These are phyloP conservation scores for Crucibulum laeve DNA, from an alignment of 768 basidiomycete species.

Conservation along the genomic window DNA sequence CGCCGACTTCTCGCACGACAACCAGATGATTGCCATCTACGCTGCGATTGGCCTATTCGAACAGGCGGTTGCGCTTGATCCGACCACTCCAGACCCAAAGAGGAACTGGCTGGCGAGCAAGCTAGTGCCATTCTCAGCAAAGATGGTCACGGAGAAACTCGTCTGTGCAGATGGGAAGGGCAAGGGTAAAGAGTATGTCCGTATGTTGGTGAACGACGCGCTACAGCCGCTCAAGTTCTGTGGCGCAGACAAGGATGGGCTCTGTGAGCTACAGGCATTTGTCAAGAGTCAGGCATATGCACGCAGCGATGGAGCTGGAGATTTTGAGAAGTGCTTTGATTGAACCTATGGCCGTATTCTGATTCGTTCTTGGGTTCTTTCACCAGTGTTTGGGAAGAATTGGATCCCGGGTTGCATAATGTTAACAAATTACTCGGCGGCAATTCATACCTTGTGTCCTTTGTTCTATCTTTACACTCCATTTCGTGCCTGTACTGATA, in stretches of 20 bases:
- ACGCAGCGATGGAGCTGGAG: constrained; percentile 61
- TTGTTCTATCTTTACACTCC: too few species aligned
- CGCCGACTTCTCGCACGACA: constrained; percentile 85
- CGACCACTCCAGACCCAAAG: constrained; percentile 21
- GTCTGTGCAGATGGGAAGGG: constrained; percentile 27
- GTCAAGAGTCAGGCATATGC: constrained; percentile 71
- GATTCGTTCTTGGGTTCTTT: too few species aligned
- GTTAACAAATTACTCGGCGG: too few species aligned
- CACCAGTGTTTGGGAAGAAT: too few species aligned
- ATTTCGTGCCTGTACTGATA: too few species aligned
- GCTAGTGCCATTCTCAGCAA: constrained; percentile 71
- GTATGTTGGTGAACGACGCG: constrained; percentile 76
- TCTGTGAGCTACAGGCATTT: constrained; percentile 65
- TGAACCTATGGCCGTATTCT: too few species aligned
- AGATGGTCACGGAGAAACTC: constrained; percentile 74
- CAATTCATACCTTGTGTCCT: too few species aligned
- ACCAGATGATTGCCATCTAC: constrained; percentile 78
- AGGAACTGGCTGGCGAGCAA: constrained; percentile 51
- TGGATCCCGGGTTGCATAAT: too few species aligned
- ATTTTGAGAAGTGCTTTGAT: constrained; percentile 61
- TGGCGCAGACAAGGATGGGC: constrained; percentile 40
- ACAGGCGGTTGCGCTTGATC: constrained; percentile 28
- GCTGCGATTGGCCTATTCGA: constrained; percentile 54
- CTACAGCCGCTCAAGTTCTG: constrained; percentile 63
- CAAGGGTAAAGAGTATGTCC: constrained; percentile 40